phyloP scores from a whole-genome alignment of 2,329 filamentous ascomycete genomes.

The Ophiobolus disseminans region DNA sequence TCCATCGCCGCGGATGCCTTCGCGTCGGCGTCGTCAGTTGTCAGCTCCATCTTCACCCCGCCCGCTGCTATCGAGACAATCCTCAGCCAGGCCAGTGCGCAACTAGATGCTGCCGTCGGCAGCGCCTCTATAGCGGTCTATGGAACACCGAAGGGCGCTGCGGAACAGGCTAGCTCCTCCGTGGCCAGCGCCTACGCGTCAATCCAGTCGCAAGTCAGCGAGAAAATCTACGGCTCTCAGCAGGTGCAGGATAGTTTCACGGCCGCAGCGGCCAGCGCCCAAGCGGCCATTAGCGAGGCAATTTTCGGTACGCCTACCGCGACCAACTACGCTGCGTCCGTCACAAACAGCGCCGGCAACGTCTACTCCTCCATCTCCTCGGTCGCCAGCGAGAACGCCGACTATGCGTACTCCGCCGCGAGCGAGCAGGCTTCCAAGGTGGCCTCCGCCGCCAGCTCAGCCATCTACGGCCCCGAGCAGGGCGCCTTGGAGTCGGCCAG shows the following conservation, averaged over 20 bases:
- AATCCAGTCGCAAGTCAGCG: slow-evolving; percentile 58
- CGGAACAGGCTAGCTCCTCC: slow-evolving; percentile 62
- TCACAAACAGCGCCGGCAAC: slow-evolving; percentile 52
- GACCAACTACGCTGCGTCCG: slow-evolving; percentile 52
- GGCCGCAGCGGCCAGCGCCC: slow-evolving; percentile 62
- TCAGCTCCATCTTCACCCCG: slow-evolving; percentile 61
- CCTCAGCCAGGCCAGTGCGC: slow-evolving; percentile 62
- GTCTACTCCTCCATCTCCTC: slow-evolving; percentile 25
- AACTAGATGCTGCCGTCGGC: slow-evolving; percentile 65
- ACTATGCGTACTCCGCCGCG: slow-evolving; percentile 55
- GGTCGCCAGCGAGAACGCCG: slow-evolving; percentile 25
- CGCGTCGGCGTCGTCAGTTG: slow-evolving; percentile 55
- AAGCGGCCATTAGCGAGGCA: slow-evolving; percentile 61
- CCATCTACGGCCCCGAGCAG: slow-evolving; percentile 57
- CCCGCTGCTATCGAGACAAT: slow-evolving; percentile 65
- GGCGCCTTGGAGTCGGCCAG: slow-evolving; percentile 56
- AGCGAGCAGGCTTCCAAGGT: slow-evolving; percentile 49
- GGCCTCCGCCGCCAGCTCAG: slow-evolving; percentile 50
- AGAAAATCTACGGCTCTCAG: slow-evolving; percentile 63
- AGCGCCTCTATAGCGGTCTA: slow-evolving; percentile 66
- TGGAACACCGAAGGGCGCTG: slow-evolving; percentile 61
- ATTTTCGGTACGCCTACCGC: slow-evolving; percentile 64
- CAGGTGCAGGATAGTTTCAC: slow-evolving; percentile 61
- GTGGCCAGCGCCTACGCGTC: slow-evolving; percentile 61
- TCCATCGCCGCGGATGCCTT: slow-evolving; percentile 61